These are phyloP conservation scores for Phytophthora ohioensis DNA, from an alignment of 352 stramenopile species.

Conservation along the genomic window DNA sequence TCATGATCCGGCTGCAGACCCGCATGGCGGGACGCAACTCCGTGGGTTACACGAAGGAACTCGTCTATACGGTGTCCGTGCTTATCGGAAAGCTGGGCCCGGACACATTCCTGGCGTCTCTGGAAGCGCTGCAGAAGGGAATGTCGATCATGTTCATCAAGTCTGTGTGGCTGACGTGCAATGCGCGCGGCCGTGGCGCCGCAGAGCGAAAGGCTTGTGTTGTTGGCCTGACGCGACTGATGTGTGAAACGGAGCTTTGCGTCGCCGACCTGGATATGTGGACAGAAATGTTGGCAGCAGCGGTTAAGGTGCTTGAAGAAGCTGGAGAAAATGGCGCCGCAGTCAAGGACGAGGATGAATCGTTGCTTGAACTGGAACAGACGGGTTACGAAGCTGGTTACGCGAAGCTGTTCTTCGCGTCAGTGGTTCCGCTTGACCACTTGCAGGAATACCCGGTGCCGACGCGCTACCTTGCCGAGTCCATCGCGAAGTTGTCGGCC, in stretches of 20 bases:
- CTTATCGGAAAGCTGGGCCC: conserved; percentile 92
- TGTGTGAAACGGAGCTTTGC: conserved; percentile 80
- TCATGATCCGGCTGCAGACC: conserved; percentile 95
- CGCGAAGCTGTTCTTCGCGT: conserved; percentile 94
- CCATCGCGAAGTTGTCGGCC: conserved; percentile 72
- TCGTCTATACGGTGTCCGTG: conserved; percentile 91
- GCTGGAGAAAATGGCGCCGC: conserved; percentile 60
- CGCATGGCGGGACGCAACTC: conserved; percentile 92
- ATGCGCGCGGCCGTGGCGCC: conserved; percentile 67
- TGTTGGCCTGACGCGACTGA: conserved; percentile 72
- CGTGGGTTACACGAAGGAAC: conserved; percentile 82
- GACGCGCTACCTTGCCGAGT: conserved; percentile 73
- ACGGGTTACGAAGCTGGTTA: conserved; percentile 95
- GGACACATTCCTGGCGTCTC: conserved; percentile 71
- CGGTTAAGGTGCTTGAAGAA: conserved; percentile 72
- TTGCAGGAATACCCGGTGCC: conserved; percentile 79
- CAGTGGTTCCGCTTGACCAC: conserved; percentile 84
- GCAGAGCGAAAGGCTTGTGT: conserved; percentile 77
- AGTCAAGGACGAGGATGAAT: conserved; percentile 86
- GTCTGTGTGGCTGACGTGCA: conserved; percentile 90
- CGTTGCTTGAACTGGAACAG: conserved; percentile 77
- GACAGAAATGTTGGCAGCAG: conserved; percentile 55
- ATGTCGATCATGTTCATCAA: conserved; percentile 94
- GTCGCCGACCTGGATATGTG: conserved; percentile 60
- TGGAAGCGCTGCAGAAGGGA: conserved; percentile 91